A percentile compares a stretch with the other conserved stretches of the same genome.
Conservation (phyloP, 1,284 basidiomycete species). For the Malassezia obtusa region DNA sequence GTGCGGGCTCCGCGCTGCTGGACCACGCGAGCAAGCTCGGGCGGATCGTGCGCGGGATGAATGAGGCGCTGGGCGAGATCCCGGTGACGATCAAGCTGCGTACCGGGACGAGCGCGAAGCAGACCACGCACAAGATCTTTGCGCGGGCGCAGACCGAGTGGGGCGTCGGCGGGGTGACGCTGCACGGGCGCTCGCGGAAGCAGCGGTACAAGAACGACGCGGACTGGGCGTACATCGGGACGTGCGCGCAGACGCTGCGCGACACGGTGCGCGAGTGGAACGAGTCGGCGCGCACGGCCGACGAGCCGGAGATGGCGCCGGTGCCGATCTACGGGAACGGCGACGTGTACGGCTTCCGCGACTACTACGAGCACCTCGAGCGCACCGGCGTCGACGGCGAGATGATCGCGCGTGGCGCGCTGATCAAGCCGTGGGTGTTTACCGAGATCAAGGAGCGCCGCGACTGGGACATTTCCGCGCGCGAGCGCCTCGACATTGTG, state of each 20-base stretch:
- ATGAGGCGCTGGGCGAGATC: conserved; percentile 75
- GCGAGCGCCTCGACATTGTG: conserved; percentile 78
- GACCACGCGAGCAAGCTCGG: conserved; percentile 72
- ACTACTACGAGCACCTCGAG: conserved; percentile 70
- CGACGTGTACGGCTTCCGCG: conserved; percentile 78
- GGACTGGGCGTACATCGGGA: conserved; percentile 54
- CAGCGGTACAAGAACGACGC: conserved; percentile 47
- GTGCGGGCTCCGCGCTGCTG: conserved; percentile 80
- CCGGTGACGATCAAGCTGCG: conserved; percentile 86
- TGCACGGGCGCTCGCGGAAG: conserved; percentile 63
- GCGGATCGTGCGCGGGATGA: conserved; percentile 84
- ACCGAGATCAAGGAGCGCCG: conserved; percentile 80
- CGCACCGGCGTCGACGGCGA: conserved; percentile 76
- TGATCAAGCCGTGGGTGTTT: conserved; percentile 72
- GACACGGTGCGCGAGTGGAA: conserved; percentile 48
- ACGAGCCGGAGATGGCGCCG: conserved; percentile 54
- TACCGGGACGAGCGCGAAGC: conserved; percentile 67
- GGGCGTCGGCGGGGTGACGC: conserved; percentile 67
- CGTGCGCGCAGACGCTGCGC: conserved; percentile 77
- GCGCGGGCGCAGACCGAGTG: conserved; percentile 68
- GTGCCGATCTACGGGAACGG: conserved; percentile 93
- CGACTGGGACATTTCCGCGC: conserved; percentile 78
- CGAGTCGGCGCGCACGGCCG: conserved; percentile 27
- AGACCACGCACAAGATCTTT: conserved; percentile 66
- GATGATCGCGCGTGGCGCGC: conserved; percentile 85